phyloP scores from a whole-genome alignment of 1,284 basidiomycete genomes.

The Ustilago bromivora region DNA sequence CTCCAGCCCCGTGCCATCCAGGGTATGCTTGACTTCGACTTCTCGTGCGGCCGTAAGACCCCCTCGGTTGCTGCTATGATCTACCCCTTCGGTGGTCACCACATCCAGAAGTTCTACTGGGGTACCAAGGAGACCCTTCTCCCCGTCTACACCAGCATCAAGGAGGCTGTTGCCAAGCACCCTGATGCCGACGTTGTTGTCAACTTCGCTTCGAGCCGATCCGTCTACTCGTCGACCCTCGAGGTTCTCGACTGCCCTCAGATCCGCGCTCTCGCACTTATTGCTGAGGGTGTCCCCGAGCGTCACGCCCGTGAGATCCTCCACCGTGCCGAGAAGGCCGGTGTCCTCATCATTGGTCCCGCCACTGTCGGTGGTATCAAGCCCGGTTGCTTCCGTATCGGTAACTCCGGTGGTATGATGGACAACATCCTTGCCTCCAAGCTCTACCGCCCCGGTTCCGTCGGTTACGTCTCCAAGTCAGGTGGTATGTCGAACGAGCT shows the following conservation, averaged over 20 bases:
- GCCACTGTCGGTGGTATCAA: conserved; percentile 99
- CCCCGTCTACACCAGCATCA: conserved; percentile 93
- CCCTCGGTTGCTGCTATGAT: conserved; percentile 99
- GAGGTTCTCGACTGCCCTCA: conserved; percentile 82
- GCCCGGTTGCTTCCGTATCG: conserved; percentile 99
- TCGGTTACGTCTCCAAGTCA: conserved; percentile 99
- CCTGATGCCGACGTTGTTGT: conserved; percentile 96
- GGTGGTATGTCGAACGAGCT: conserved; percentile 99
- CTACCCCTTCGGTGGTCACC: conserved; percentile 99
- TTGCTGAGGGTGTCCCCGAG: conserved; percentile 98
- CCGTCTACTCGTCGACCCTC: conserved; percentile 92
- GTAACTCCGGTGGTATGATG: conserved; percentile 99
- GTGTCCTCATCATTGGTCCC: conserved; percentile 95
- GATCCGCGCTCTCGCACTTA: conserved; percentile 88
- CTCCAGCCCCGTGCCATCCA: conserved; percentile 99
- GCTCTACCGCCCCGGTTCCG: conserved; percentile 96
- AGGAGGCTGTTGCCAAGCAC: conserved; percentile 94
- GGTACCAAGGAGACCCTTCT: conserved; percentile 98
- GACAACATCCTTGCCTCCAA: conserved; percentile 99
- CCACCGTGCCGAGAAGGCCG: conserved; percentile 85
- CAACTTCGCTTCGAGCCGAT: conserved; percentile 96
- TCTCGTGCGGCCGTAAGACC: conserved; percentile 91
- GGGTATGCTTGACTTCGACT: conserved; percentile 99
- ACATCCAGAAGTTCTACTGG: conserved; percentile 99
- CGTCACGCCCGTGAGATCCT: conserved; percentile 96